Evolutionary conservation across 1,139 yeast genomes (phyloP), one percentile per base, ranked within the genome.

Genomic region (Scheffersomyces quercinus): DNA sequence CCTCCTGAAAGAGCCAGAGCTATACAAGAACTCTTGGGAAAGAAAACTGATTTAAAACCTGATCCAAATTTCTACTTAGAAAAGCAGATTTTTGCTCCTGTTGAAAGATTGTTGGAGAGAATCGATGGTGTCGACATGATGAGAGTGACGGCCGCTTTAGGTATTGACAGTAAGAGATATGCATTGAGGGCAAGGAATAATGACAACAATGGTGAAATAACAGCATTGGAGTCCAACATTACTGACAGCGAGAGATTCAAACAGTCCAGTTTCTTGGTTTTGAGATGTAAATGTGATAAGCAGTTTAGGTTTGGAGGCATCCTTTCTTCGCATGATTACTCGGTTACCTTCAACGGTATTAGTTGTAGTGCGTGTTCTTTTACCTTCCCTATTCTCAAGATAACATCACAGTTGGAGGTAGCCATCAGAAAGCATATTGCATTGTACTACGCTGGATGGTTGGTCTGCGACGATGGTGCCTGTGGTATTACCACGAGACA

Each of bases 61-160:
- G 99, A 95, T 64, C 77, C 88, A 1, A 75, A 72, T 36, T 91
- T 79, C 60, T 95, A 95, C 60, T 72, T 91, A 54, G 95, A 86
- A 51, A 87, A 88, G 60, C 99, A 95, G 65, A 79, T 95, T 12
- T 81, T 86, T 59, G 93, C 96, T 2, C 98, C 98, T 1, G 84
- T 93, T 11, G 95, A 89, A 59, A 84, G 99, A 65, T 71, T 95
- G 42, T 73, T 93, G 40, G 95, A 86, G 52, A 81, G 86, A 51
- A 84, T 95, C 45, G 95, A 89, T 50, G 97, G 98, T 32, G 79
- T 88, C 47, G 98, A 93, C 59, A 77, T 84, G 60, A 81, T 83
- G 39, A 77, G 95, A 51, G 74, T 93, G 29, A 96, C 97, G 2
- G 76, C 77, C 39, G 75, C 86, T 3, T 72, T 95, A 37, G 96